Evolutionary conservation across 257 asterid species (phyloP).

Genomic region (Solanum infundibuliforme): DNA sequence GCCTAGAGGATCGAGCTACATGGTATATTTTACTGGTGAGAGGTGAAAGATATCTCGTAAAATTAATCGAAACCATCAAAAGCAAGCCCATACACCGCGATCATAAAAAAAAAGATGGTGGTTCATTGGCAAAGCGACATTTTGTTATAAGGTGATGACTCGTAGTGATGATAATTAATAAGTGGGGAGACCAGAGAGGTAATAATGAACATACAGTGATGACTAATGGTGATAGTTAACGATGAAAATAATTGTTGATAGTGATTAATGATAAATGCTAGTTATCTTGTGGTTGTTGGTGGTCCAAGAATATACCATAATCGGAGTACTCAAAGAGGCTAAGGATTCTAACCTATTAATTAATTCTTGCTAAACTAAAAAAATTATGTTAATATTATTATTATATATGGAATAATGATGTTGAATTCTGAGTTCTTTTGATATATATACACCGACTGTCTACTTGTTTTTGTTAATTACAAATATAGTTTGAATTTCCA

Average conservation of each 20-base stretch:
- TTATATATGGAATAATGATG: not conserved
- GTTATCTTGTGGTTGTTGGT: not conserved
- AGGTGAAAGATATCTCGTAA: not conserved
- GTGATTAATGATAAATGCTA: not conserved
- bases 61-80: too few species aligned
- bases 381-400: too few species aligned
- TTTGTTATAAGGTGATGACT: not conserved
- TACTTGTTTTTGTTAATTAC: not conserved
- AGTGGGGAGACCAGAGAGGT: not conserved
- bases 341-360: not conserved
- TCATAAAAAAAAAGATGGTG: not conserved
- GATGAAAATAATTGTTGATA: not conserved
- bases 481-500: not conserved
- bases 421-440: not conserved
- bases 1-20: accelerated
- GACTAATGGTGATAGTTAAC: not conserved
- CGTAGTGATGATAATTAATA: not conserved
- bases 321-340: not conserved
- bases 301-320: not conserved
- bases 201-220: not conserved
- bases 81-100: too few species aligned
- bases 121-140: not conserved
- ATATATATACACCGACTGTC: not conserved
- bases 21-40: accelerated
- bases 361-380: not conserved